phyloP scores from a whole-genome alignment of 2,329 filamentous ascomycete species.

The Grosmannia huntii region DNA sequence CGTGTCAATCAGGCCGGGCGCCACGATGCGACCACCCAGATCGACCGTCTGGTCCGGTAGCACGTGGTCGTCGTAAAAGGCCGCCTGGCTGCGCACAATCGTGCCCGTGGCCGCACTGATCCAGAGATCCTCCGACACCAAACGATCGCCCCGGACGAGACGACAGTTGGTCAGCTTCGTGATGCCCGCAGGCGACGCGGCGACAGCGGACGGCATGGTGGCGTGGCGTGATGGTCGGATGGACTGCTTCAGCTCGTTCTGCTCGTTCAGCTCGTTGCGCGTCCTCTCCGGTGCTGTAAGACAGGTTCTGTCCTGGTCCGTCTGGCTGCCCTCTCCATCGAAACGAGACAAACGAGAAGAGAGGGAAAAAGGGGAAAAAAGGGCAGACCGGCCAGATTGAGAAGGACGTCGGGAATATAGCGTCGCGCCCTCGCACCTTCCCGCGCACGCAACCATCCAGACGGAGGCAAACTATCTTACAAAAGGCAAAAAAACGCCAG shows the following conservation, averaged over 20 bases:
- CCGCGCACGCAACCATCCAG: neutral
- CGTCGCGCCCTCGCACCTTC: neutral
- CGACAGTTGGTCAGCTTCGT: slow-evolving; percentile 87
- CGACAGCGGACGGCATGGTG: slow-evolving; percentile 7
- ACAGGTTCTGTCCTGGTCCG: neutral
- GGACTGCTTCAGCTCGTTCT: too few species aligned
- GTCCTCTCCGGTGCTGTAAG: neutral
- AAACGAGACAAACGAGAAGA: too few species aligned
- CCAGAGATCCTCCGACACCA: slow-evolving; percentile 77
- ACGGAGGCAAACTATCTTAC: neutral
- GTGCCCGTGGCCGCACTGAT: slow-evolving; percentile 71
- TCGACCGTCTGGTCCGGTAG: slow-evolving; percentile 66
- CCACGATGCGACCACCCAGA: slow-evolving; percentile 69
- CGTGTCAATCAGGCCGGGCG: slow-evolving; percentile 78
- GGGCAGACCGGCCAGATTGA: neutral
- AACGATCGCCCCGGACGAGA: slow-evolving; percentile 51
- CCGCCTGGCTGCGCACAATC: slow-evolving; percentile 57
- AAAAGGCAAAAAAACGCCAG: neutral
- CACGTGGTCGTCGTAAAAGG: slow-evolving; percentile 54
- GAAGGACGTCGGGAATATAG: neutral
- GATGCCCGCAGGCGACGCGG: slow-evolving; percentile 35
- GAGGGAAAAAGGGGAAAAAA: neutral
- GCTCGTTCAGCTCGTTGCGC: neutral
- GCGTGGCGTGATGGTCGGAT: too few species aligned
- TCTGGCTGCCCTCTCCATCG: neutral